Evolutionary conservation across 2,329 filamentous ascomycete species (phyloP), one percentile per base, ranked within the genome.

Genomic region (Apiospora koreana): DNA sequence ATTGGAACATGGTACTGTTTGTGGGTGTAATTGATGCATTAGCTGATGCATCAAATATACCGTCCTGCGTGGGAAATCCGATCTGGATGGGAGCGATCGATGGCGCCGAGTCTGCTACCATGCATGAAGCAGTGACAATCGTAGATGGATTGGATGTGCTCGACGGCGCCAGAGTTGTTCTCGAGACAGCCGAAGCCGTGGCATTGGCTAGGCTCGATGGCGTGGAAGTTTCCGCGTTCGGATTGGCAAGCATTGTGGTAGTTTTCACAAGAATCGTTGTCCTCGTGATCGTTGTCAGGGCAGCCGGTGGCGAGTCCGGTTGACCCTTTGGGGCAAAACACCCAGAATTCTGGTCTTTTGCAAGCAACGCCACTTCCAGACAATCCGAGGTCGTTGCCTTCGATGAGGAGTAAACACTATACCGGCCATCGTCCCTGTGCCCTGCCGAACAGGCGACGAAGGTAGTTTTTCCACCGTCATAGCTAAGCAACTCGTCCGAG

Each of bases 61-160:
- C 71, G 35, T 71, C 73, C 16, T 73, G 67, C 21, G 75, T 72
- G 10, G 72, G 69, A 35, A 69, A 71, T 3, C 72, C 74, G 48
- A 79, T 50, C 64, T 67, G 73, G 21, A 68, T 58, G 8, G 77
- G 77, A 1, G 76, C 76, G 41, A 79, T 72, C 5, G 78, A 79
- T 12, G 77, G 77, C 8, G 75, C 73, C 9, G 77, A 76, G 38
- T 38, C 54, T 23, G 54, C 54, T 2, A 62, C 54, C 10, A n/a
- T 14, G 9, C 54, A 62, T 38, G 54, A 62, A 23, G 31, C 54
- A 10, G 54, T n/a, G 31, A 28, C 28, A n/a, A 12, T 2, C 21
- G 18, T n/a, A 12, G 54, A 62, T 18, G 54, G 21, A 28, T n/a
- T 38, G 28, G 28, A 12, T n/a, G 54, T 62, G 54, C 28, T 62